Conservation (phyloP, 2,329 filamentous ascomycete genomes). For the Allantophomopsis cytisporea region DNA sequence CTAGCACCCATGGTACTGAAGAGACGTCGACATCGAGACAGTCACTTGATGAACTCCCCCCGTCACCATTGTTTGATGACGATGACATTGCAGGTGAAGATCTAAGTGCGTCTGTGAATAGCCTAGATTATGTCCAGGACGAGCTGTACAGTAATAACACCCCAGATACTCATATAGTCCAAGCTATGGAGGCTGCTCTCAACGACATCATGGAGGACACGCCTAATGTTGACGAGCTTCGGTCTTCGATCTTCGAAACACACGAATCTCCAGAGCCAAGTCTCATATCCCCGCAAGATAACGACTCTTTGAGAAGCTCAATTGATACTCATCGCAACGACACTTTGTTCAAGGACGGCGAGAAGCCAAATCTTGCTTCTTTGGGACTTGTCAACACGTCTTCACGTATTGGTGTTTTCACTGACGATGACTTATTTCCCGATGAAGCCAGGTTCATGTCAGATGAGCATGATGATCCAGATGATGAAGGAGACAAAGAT, state of each 20-base stretch:
- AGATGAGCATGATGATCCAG: slow-evolving; percentile 69
- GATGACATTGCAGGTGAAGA: slow-evolving; percentile 66
- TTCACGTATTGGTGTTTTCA: slow-evolving; percentile 82
- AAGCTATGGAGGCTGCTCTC: slow-evolving; percentile 84
- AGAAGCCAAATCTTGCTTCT: slow-evolving; percentile 80
- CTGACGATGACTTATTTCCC: slow-evolving; percentile 83
- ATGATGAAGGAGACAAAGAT: slow-evolving; percentile 39
- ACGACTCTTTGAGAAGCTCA: slow-evolving; percentile 47
- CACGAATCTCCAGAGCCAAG: slow-evolving; percentile 34
- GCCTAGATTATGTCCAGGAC: slow-evolving; percentile 60
- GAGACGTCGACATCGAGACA: slow-evolving; percentile 33
- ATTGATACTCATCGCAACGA: slow-evolving; percentile 37
- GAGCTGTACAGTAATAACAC: slow-evolving; percentile 34
- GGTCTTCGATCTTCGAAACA: slow-evolving; percentile 52
- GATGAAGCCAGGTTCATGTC: slow-evolving; percentile 78
- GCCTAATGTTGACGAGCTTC: slow-evolving; percentile 49
- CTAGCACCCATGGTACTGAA: slow-evolving; percentile 20
- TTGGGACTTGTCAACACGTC: slow-evolving; percentile 81
- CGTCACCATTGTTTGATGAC: slow-evolving; percentile 62
- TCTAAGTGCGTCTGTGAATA: slow-evolving; percentile 59
- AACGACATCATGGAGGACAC: slow-evolving; percentile 85
- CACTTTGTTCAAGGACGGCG: slow-evolving; percentile 28
- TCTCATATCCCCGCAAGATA: slow-evolving; percentile 36
- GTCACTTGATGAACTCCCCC: slow-evolving; percentile 55
- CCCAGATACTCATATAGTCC: slow-evolving; percentile 69